Evolutionary conservation across 176 grass and related monocot species (phyloP), one percentile per base, ranked within the genome.

Genomic region (Carex parvula): DNA sequence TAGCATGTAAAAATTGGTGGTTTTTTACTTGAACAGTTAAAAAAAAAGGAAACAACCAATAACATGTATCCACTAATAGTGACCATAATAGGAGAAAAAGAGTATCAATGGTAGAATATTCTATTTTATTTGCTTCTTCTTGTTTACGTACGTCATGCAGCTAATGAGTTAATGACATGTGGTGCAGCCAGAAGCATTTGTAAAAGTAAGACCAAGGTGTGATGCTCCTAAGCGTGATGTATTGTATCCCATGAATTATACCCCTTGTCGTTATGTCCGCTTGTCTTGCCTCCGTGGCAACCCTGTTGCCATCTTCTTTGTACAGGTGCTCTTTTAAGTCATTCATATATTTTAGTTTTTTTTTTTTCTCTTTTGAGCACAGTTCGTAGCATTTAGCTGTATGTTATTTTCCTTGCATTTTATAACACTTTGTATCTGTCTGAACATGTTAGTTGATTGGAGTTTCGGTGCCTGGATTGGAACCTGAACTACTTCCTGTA

Each of bases 291-390:
- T 94, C 37, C 90, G 95, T 44, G 95, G 95, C 52, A 98, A 92
- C 37, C 95, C 95, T 81, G 94, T 98, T 76, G 95, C 92, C 85
- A 84, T 98, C 87, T 98, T 91, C 88, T 98, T 94, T 82, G 87
- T 98, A 61, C 95, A 92, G 90, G 90, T 92, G 59, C 16, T 70
- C 10, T 52, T 70, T 78, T 79, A 8, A 82, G 8, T 6, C 26
- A 55, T 83, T 37, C 22, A 77, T 32, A 20, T 50, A 48, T 68
- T 52, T 59, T 13, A 42, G 0, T 3, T 46, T 73, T 73, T 56
- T n/a, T n/a, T 76, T 73, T 67, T 68, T 4, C 55, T 63, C 73
- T 54, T 35, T 82, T 75, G 9, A n/a, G 15, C 9, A 55, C 12
- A 53, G 41, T 72, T 72, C 16, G 26, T 44, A 52, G 44, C 32